Evolutionary conservation across 495 filamentous ascomycete genomes (phyloP).

Genomic region (Neurospora sublineolata): DNA sequence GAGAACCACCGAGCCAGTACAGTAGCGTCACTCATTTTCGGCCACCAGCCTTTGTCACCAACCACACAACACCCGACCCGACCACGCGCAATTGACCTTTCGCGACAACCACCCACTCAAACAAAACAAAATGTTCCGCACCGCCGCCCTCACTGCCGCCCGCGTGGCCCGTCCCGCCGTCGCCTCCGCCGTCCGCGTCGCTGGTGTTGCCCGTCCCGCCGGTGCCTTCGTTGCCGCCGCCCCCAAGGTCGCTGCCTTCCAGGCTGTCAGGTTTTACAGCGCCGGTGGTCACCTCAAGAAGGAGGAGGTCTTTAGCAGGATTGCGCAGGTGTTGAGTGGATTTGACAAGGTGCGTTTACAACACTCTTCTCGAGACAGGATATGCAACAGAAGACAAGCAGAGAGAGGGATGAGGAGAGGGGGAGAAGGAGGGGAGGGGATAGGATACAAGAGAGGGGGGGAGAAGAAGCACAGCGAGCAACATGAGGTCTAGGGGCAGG

Average conservation of each 20-base stretch:
- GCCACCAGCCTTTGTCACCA: neutral
- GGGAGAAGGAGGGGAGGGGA: neutral
- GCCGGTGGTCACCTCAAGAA: conserved; percentile 64
- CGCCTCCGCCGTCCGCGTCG: conserved; percentile 30
- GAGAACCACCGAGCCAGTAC: conserved; percentile 1
- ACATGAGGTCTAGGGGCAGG: neutral
- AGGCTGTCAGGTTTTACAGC: conserved; percentile 72
- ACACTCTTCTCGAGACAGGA: neutral
- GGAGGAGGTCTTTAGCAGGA: conserved; percentile 81
- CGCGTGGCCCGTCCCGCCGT: conserved; percentile 40
- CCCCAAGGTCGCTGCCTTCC: conserved; percentile 40
- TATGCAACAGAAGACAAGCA: neutral
- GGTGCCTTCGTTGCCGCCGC: conserved; percentile 15
- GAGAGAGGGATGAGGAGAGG: neutral
- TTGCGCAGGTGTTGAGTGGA: conserved; percentile 80
- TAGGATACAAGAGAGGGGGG: neutral
- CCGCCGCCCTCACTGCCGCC: conserved; percentile 53
- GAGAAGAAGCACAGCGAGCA: neutral
- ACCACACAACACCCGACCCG: neutral
- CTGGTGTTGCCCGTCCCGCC: conserved; percentile 19
- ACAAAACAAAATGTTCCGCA: conserved; percentile 64
- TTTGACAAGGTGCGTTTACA: conserved; percentile 85
- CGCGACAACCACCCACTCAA: neutral
- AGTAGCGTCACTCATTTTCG: neutral
- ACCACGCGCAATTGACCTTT: neutral